Conservation (phyloP, 2,329 filamentous ascomycete species). For the Setomelanomma holmii region DNA sequence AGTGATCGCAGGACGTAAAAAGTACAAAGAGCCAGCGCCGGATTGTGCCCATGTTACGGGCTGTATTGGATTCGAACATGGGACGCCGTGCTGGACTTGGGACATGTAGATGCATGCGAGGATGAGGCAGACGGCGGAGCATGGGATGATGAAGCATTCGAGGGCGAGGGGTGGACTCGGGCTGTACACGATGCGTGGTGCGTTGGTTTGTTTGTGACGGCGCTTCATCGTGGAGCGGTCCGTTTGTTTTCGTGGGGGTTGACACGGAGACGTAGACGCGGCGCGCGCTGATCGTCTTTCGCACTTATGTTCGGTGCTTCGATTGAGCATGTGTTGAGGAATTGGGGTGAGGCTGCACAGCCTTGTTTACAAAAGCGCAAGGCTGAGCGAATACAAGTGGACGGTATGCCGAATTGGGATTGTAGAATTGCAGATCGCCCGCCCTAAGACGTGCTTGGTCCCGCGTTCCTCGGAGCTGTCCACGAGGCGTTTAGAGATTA, state of each 20-base stretch:
- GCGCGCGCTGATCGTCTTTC: not conserved
- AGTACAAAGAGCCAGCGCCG: not conserved
- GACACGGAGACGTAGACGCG: too few species aligned
- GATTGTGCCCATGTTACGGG: not conserved
- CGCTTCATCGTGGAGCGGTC: not conserved
- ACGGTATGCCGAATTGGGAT: not conserved
- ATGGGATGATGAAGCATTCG: not conserved
- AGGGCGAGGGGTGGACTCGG: not conserved
- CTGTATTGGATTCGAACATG: not conserved
- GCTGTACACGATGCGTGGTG: not conserved
- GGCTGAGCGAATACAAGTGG: not conserved
- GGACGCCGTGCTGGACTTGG: not conserved
- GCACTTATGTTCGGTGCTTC: not conserved
- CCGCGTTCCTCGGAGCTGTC: too few species aligned
- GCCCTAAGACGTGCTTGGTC: too few species aligned
- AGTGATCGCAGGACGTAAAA: not conserved
- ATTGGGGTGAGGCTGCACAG: not conserved
- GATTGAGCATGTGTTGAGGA: not conserved
- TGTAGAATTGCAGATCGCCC: not conserved
- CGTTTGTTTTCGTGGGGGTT: too few species aligned
- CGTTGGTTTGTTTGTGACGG: not conserved
- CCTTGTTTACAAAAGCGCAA: not conserved
- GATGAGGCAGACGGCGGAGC: not conserved
- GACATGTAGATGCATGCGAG: not conserved
- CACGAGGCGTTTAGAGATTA: too few species aligned